Evolutionary conservation across 2,329 filamentous ascomycete species (phyloP).

Genomic region (Colletotrichum gloeosporioides): DNA sequence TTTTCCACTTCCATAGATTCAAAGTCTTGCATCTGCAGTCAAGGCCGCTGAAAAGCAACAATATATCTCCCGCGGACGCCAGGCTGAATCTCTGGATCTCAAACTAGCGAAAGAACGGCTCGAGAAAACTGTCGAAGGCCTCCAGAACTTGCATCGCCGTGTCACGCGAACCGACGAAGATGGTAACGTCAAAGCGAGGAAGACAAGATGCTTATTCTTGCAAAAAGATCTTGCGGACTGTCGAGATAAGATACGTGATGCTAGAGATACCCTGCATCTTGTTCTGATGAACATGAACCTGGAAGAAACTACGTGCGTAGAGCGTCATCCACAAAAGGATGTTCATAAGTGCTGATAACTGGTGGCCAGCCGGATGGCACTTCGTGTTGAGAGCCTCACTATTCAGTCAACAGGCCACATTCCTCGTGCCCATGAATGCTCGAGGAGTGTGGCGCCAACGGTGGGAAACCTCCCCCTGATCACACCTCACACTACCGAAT

Average conservation of each 20-base stretch:
- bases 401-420: too few species aligned
- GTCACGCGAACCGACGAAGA: neutral
- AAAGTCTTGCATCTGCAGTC: neutral
- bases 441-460: too few species aligned
- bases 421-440: too few species aligned
- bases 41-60: neutral
- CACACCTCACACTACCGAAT: too few species aligned
- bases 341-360: too few species aligned
- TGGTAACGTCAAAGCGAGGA: neutral
- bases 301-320: too few species aligned
- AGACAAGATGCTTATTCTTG: neutral
- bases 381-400: too few species aligned
- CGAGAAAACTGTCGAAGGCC: neutral
- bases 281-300: neutral
- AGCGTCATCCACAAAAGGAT: too few species aligned
- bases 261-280: neutral
- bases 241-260: neutral
- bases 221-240: neutral
- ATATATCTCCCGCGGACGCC: neutral
- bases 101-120: neutral
- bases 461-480: too few species aligned
- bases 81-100: neutral
- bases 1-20: neutral
- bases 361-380: too few species aligned
- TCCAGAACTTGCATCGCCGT: neutral